phyloP scores from a whole-genome alignment of 2,329 filamentous ascomycete genomes.

The Coniochaeta pulveracea region DNA sequence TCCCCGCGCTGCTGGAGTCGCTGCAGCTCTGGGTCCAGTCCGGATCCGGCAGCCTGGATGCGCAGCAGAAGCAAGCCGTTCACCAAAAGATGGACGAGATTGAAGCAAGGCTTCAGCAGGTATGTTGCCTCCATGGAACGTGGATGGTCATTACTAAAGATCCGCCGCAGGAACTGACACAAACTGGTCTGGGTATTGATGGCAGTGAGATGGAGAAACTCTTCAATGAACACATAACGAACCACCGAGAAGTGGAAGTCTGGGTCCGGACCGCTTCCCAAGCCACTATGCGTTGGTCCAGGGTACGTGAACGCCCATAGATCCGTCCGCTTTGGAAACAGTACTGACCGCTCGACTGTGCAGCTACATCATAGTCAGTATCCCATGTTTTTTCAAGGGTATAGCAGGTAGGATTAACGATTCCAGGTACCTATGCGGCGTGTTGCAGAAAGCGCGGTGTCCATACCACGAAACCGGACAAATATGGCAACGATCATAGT shows the following conservation, averaged over 20 bases:
- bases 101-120: constrained; percentile 13
- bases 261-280: too few species aligned
- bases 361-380: constrained; percentile 18
- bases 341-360: background rate
- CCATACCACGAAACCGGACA: constrained; percentile 16
- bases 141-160: background rate
- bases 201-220: background rate
- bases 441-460: constrained; percentile 30
- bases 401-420: constrained; percentile 6
- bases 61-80: constrained; percentile 23
- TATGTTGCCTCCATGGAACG: constrained; percentile 3
- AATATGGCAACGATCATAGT: too few species aligned
- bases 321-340: background rate
- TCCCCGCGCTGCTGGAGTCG: constrained; percentile 27
- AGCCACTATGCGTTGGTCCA: too few species aligned
- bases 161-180: background rate
- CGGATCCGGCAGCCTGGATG: constrained; percentile 23
- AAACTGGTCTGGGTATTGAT: background rate
- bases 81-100: constrained; percentile 19
- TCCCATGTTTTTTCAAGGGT: background rate
- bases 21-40: constrained; percentile 31
- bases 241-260: too few species aligned
- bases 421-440: constrained; percentile 22
- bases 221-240: background rate
- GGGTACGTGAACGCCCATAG: constrained; percentile 17